Conservation (phyloP, 2,329 filamentous ascomycete genomes). For the Curvularia verruculosa region DNA sequence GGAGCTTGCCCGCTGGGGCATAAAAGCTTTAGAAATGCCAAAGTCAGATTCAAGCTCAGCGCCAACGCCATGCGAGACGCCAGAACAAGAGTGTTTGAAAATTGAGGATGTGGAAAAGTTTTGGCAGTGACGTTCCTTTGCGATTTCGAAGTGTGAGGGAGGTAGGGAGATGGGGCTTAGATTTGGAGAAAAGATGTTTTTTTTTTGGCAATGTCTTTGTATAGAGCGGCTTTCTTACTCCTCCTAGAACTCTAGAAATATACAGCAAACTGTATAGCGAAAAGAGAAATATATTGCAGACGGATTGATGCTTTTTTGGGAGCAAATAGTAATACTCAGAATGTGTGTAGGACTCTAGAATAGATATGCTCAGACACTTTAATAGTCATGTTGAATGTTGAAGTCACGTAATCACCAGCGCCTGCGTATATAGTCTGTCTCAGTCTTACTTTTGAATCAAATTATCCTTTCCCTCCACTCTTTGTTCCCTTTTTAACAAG, state of each 20-base stretch:
- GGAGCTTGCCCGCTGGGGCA: constrained; percentile 18
- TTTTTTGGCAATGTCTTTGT: background rate
- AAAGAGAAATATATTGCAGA: background rate
- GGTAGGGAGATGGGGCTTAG: background rate
- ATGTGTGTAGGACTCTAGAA: too few species aligned
- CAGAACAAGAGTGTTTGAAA: background rate
- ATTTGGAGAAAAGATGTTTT: background rate
- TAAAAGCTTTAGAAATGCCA: background rate
- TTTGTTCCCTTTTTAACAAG: too few species aligned
- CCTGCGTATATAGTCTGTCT: too few species aligned
- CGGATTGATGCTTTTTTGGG: too few species aligned
- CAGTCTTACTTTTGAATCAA: too few species aligned
- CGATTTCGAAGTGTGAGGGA: background rate
- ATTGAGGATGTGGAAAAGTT: constrained; percentile 4
- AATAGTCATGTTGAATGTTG: too few species aligned
- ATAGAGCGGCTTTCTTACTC: background rate
- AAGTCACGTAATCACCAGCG: too few species aligned
- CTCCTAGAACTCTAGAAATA: background rate
- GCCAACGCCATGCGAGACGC: background rate
- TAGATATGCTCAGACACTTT: too few species aligned
- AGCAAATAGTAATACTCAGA: too few species aligned
- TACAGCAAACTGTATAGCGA: background rate
- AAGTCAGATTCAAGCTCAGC: background rate
- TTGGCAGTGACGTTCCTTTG: background rate
- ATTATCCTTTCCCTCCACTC: too few species aligned